Base-by-base conservation (phyloP, 2,329 filamentous ascomycete species). In the Sporothrix dimorphospora region DNA sequence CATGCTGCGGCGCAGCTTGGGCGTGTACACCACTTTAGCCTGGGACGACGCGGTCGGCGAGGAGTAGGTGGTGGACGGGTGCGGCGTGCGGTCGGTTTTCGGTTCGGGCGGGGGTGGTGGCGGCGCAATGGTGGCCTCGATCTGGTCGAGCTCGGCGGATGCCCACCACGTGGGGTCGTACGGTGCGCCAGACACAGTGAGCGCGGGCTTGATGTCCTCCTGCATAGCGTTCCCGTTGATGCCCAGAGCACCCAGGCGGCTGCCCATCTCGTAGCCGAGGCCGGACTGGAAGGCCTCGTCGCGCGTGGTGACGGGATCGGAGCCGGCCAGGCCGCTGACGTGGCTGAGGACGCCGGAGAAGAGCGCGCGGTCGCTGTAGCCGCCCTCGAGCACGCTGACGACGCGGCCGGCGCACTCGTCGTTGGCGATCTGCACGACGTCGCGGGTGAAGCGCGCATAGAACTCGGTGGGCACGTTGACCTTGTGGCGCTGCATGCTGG, bases 381-480 rank as follows among this genome's bases (percentile, higher is more conserved):
- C 96, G 42, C 96, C 96, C 81, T 99, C 96, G 27, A 99, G 86
- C 2, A 98, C 94, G 79, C 95, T 98, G 78, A 99, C 91, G 27
- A 98, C 86, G 59, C 96, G 88, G 38, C 88, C 87, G 1, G 93
- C 88, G 1, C 87, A 92, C 76, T 93, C 90, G 79, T 98, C 94
- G 53, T 92, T 87, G 0, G 97, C 92, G 73, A 99, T 84, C 65
- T 87, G 89, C 16, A 97, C 91, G 3, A 98, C 88, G 78, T 99
- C 96, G 59, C 90, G 88, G 0, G 95, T 95, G 75, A 99, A 92
- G 1, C 92, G 90, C 66, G 96, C 96, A 79, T 98, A 99, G 79
- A 99, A 99, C 70, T 95, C 93, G 0, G 95, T 99, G 0, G 96
- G 95, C 1, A 99, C 96, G 78, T 97, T 97, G 77, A 97, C 94